A percentile compares a stretch with the other conserved stretches of the same genome.
These are phyloP conservation scores for Sphaerobolus stellatus DNA, from an alignment of 1,284 basidiomycete species.

Conservation along the genomic window DNA sequence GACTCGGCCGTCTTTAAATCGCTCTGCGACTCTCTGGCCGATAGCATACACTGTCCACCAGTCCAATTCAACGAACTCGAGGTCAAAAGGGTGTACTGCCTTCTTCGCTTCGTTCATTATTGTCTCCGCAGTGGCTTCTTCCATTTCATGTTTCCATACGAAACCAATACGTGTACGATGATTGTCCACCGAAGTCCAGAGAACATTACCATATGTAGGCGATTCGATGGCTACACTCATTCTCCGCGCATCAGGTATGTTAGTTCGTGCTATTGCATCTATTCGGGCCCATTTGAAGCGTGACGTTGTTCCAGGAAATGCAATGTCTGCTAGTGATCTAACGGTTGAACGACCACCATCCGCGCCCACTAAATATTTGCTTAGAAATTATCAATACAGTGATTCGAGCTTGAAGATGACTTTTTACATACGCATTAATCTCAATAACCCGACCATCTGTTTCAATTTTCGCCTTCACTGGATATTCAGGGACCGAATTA, in stretches of 20 bases:
- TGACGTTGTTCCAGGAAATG: slow-evolving; percentile 7
- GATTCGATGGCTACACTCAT: slow-evolving; percentile 13
- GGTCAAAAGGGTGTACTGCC: slow-evolving; percentile 28
- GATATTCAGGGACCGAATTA: not conserved
- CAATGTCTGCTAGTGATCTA: slow-evolving; percentile 1
- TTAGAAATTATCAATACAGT: too few relatives aligned
- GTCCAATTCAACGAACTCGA: slow-evolving; percentile 29
- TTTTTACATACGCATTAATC: not conserved
- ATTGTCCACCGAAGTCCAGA: slow-evolving; percentile 10
- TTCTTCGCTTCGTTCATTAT: slow-evolving; percentile 28
- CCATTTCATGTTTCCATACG: not conserved
- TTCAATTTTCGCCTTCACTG: not conserved
- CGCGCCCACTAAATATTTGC: slow-evolving; percentile 12
- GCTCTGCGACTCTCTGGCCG: slow-evolving; percentile 28
- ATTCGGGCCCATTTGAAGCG: slow-evolving; percentile 9
- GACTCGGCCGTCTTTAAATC: slow-evolving; percentile 24
- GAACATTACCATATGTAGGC: slow-evolving; percentile 10
- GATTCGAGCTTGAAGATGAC: not conserved
- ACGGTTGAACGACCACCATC: slow-evolving; percentile 12
- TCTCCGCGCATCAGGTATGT: slow-evolving; percentile 7
- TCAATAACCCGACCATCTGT: not conserved
- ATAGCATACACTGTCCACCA: slow-evolving; percentile 35
- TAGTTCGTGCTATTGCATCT: slow-evolving; percentile 9
- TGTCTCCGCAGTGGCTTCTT: slow-evolving; percentile 23
- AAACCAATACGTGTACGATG: slow-evolving; percentile 7